Evolutionary conservation across 2,329 filamentous ascomycete genomes (phyloP), one percentile per base, ranked within the genome.

Genomic region (Ceratocystis papillata): DNA sequence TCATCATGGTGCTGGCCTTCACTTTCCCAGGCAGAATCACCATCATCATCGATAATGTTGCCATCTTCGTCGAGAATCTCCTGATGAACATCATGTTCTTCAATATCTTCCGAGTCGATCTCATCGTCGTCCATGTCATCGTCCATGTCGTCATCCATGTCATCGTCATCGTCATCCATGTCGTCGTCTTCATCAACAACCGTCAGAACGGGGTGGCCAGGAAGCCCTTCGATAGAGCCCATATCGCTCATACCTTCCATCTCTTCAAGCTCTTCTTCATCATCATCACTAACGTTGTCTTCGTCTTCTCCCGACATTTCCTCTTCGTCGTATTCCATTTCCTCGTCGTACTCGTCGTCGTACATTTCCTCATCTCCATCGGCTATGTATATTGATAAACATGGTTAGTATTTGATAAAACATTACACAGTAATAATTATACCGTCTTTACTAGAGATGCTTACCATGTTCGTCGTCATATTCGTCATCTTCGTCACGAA

Each of bases 361-460:
- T 96, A 96, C 89, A 96, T 94, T 71, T 94, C 90, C 70, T 93
- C 89, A 66, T 92, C 88, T 60, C 91, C 90, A n/a, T 55, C 60
- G 25, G 8, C 65, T 62, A 8, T 20, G 17, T 12, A 33, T 41
- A 15, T 41, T 41, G 37, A 41, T 12, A 4, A 53, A 25, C 8
- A 25, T 3, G 20, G 55, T 65, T 61, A 65, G 53, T 46, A 33
- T 46, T 33, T 50, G n/a, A 20, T 33, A 22, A 12, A 10, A 4
- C 0, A 45, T 73, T 60, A 73, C 10, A 70, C 30, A 63, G 70
- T 61, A 70, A 69, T 64, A 63, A 30, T 12, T 22, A 15, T 46
- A 45, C 7, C 17, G 17, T 33, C 50, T 6, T 17, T n/a, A 12
- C 28, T 28, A 30, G 41, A 7, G 30, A 62, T 62, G 69, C 74